A percentile compares a stretch with the other conserved stretches of the same genome.
Conservation (phyloP, 1,284 basidiomycete species). For the Earliella scabrosa region DNA sequence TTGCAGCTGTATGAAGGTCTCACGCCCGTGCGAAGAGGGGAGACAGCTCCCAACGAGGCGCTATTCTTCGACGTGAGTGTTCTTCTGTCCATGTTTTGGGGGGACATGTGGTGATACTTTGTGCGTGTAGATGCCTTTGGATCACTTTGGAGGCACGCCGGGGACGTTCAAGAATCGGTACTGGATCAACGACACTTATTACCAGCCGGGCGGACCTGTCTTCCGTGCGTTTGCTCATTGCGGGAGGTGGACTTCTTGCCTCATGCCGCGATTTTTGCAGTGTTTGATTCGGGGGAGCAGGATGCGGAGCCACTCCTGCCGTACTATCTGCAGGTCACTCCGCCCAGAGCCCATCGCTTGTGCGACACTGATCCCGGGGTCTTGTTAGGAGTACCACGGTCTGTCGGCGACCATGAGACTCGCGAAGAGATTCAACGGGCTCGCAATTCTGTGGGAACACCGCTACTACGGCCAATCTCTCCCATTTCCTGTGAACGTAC, state of each 20-base stretch:
- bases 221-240: slow-evolving; percentile 37
- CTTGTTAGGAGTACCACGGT: slow-evolving; percentile 51
- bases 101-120: not conserved
- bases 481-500: slow-evolving; percentile 53
- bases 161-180: slow-evolving; percentile 51
- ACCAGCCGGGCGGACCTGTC: slow-evolving; percentile 53
- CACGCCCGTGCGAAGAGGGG: slow-evolving; percentile 9
- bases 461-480: slow-evolving; percentile 58
- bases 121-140: slow-evolving; percentile 43
- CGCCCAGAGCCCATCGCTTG: not conserved
- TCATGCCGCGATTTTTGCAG: slow-evolving; percentile 26
- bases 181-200: slow-evolving; percentile 60
- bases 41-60: slow-evolving; percentile 21
- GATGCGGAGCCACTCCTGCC: slow-evolving; percentile 51
- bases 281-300: slow-evolving; percentile 57
- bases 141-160: slow-evolving; percentile 43
- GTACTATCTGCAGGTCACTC: slow-evolving; percentile 46
- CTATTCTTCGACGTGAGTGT: slow-evolving; percentile 34
- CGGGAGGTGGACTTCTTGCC: no score
- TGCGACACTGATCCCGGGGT: no score
- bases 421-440: slow-evolving; percentile 49
- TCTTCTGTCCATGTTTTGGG: not conserved
- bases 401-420: slow-evolving; percentile 52
- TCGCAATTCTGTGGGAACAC: slow-evolving; percentile 62
- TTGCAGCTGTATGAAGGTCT: slow-evolving; percentile 12